A percentile compares a stretch with the other conserved stretches of the same genome.
Conservation (phyloP, 148 eudicot species). For the Nyssa sinensis region DNA sequence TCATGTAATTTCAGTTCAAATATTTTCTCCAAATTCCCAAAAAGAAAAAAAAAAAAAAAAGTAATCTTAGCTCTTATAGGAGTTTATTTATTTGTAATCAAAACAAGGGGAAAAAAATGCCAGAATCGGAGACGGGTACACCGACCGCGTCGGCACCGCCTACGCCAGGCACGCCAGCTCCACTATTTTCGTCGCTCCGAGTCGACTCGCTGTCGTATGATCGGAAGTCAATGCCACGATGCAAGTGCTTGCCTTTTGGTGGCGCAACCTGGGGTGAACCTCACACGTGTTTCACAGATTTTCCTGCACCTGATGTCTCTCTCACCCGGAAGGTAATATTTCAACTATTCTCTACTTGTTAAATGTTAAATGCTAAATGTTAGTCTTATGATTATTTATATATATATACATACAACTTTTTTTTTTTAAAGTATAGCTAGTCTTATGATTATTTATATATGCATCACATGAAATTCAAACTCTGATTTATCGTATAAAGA, state of each 20-base stretch:
- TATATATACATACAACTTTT: no score
- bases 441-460: no score
- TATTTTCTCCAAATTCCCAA: no score
- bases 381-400: neutral
- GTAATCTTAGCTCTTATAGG: no score
- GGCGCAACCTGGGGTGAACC: conserved; percentile 51
- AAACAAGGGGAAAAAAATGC: conserved; percentile 35
- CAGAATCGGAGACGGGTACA: conserved; percentile 37
- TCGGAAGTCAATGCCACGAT: conserved; percentile 81
- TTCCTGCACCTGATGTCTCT: conserved; percentile 68
- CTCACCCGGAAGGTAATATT: conserved; percentile 84
- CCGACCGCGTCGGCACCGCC: conserved; percentile 46
- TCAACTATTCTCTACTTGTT: neutral
- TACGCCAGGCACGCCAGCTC: conserved; percentile 77
- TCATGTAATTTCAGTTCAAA: conserved; percentile 1
- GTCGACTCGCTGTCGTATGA: conserved; percentile 79
- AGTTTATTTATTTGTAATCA: conserved; percentile 12
- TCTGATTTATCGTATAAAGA: no score
- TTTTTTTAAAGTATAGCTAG: no score
- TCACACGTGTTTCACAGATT: conserved; percentile 64
- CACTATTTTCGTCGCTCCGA: conserved; percentile 47
- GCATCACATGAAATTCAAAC: no score
- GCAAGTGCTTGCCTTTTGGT: conserved; percentile 65
- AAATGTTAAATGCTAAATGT: neutral
- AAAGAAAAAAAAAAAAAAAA: conserved; percentile 32